Conservation (phyloP, 768 basidiomycete species). For the Lactarius tabidus region DNA sequence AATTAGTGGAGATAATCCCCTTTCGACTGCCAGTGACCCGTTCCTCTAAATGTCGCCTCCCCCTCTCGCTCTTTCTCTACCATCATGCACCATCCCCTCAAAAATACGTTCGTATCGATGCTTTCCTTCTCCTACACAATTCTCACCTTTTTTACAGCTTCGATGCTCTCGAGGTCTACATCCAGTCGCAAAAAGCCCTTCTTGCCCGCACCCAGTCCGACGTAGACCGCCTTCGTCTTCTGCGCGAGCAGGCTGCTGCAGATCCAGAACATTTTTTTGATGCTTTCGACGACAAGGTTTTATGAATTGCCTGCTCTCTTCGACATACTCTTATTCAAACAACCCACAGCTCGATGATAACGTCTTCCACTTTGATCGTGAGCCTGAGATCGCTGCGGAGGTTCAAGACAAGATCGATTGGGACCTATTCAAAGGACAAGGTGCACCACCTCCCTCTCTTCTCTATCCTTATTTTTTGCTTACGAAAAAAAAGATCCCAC, state of each 20-base stretch:
- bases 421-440: conserved; percentile 52
- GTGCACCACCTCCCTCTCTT: conserved; percentile 38
- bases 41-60: conserved; percentile 4
- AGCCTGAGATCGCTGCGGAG: conserved; percentile 41
- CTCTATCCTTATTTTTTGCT: not conserved
- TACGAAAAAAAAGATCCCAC: conserved; percentile 43
- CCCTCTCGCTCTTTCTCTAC: not conserved
- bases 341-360: conserved; percentile 33
- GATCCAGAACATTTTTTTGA: conserved; percentile 36
- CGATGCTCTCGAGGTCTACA: conserved; percentile 64
- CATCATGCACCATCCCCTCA: not conserved
- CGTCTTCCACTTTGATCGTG: conserved; percentile 41
- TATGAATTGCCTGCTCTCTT: conserved; percentile 30
- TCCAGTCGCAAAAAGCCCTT: conserved; percentile 55
- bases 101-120: conserved; percentile 9
- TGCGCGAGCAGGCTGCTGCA: conserved; percentile 39
- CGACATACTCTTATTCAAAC: not conserved
- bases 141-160: conserved; percentile 35
- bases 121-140: no score
- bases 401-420: conserved; percentile 57
- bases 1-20: not conserved
- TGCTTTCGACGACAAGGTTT: conserved; percentile 36
- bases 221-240: conserved; percentile 49
- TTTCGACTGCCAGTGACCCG: not conserved
- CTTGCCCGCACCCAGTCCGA: conserved; percentile 60